Base-by-base conservation (phyloP, 345 rosid species). In the Microcos paniculata region DNA sequence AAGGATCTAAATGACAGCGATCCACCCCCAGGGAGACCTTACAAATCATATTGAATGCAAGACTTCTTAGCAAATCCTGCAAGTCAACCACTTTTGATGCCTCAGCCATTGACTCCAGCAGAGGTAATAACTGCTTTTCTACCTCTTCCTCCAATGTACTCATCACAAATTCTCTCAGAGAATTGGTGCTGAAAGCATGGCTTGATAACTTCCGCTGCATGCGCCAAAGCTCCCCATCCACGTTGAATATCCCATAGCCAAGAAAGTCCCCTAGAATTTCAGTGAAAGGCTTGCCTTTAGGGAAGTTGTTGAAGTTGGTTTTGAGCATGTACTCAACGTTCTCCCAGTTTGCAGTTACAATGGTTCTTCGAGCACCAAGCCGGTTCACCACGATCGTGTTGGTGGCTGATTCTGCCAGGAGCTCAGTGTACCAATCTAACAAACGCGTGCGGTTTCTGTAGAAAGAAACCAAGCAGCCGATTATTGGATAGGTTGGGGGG, bases 251-350 rank as follows among this genome's bases (percentile, higher is more conserved):
- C 6, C 97, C 95, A 45, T 68, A 76, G 19, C 98, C 97, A 21
- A 93, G 90, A 65, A 91, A 90, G 72, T 92, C 97, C n/a, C 90
- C 91, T 0, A 94, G 90, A 70, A 89, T 87, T 28, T 92, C 96
- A 8, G 97, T 94, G 71, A 94, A 94, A 61, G 96, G 96, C 85
- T 86, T 86, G 57, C 97, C 98, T 73, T 92, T 94, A 1, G 98
- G 98, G 83, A 82, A 94, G 86, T 94, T 94, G 63, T 73, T 84
- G 82, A 94, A 94, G 87, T 92, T 94, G 42, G 94, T 90, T 73
- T 84, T 89, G 71, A 94, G 97, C 35, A 94, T 82, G 76, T 94
- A 85, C 86, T 89, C 89, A 0, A 94, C 98, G 79, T 94, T 94
- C 28, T 80, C 74, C 0, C 91, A 90, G 76, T 92, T 92, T 14